phyloP scores from a whole-genome alignment of 257 asterid genomes.

The Cruciata laevipes region DNA sequence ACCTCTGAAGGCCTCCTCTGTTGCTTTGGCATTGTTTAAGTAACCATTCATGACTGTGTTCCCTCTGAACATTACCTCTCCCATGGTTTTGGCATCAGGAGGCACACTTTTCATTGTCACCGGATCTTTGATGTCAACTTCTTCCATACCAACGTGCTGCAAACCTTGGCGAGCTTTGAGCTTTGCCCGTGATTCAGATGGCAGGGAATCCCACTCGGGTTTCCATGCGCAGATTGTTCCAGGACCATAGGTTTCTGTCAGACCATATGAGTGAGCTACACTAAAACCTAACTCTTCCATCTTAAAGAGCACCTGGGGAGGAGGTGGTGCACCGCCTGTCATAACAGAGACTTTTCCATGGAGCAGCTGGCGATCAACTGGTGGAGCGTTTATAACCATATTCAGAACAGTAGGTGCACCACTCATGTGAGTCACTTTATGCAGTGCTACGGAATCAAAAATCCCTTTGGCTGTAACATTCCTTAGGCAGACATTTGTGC shows the following conservation, averaged over 20 bases:
- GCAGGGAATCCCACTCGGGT: constrained; percentile 31
- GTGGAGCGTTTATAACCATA: constrained; percentile 24
- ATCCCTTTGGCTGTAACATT: constrained; percentile 26
- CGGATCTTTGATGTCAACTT: constrained; percentile 26
- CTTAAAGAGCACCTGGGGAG: constrained; percentile 23
- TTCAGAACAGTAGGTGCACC: constrained; percentile 37
- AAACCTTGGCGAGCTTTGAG: constrained; percentile 31
- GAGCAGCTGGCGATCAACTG: constrained; percentile 17
- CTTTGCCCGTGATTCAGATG: constrained; percentile 21
- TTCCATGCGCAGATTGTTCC: constrained; percentile 34
- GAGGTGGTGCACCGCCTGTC: constrained; percentile 40
- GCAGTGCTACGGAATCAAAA: constrained; percentile 16
- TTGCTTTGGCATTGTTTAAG: constrained; percentile 23
- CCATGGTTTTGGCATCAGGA: constrained; percentile 26
- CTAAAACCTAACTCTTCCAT: constrained; percentile 33
- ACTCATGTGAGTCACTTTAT: constrained; percentile 25
- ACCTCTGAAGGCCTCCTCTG: constrained; percentile 27
- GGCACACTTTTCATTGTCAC: constrained; percentile 27
- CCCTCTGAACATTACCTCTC: constrained; percentile 36
- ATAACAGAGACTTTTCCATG: constrained; percentile 20
- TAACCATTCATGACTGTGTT: constrained; percentile 35
- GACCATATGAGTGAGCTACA: constrained; percentile 30
- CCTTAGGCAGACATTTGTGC: constrained; percentile 31
- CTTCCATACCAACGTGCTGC: constrained; percentile 29
- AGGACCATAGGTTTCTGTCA: constrained; percentile 36